Evolutionary conservation across 257 asterid species (phyloP).

Genomic region (Solanum tarijense): DNA sequence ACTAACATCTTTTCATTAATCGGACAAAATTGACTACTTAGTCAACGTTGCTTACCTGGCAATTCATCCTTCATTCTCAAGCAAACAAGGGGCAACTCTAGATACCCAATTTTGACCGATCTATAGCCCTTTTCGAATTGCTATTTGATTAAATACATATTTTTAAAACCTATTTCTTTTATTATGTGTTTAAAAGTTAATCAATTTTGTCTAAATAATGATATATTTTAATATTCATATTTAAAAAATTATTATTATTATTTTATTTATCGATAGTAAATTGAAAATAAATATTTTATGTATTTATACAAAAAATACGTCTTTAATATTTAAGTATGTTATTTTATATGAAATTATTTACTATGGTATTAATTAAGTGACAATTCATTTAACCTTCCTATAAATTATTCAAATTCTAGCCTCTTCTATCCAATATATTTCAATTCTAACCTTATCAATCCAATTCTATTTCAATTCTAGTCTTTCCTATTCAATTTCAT

Average conservation of each 20-base stretch:
- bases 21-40: neutral
- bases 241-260: too few relatives aligned
- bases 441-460: neutral
- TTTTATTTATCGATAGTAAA: too few relatives aligned
- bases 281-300: too few relatives aligned
- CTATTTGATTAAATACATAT: too few relatives aligned
- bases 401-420: neutral
- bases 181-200: too few relatives aligned
- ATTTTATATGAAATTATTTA: neutral
- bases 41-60: neutral
- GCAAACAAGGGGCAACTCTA: neutral
- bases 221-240: neutral
- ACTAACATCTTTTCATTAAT: neutral
- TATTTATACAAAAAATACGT: neutral
- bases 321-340: neutral
- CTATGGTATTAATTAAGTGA: neutral
- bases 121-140: neutral
- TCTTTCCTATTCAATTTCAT: neutral
- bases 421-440: neutral
- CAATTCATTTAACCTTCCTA: neutral
- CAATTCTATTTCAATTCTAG: neutral
- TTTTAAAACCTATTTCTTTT: neutral
- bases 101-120: neutral
- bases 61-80: neutral
- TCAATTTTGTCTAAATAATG: neutral